phyloP scores from a whole-genome alignment of 768 basidiomycete species.

The Tulasnella sp. region DNA sequence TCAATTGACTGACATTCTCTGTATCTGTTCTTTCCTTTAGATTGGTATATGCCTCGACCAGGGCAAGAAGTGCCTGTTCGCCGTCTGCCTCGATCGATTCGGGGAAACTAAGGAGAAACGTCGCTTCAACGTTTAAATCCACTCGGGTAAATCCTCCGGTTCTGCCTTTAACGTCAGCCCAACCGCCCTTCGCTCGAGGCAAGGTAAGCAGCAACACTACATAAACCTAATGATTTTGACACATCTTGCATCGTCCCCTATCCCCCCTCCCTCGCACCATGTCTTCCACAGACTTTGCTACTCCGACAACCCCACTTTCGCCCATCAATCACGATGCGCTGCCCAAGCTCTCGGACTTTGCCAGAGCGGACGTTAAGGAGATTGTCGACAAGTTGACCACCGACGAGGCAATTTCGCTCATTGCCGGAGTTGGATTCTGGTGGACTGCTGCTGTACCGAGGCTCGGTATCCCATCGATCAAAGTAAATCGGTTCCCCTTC shows the following conservation, averaged over 20 bases:
- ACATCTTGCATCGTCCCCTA: background rate
- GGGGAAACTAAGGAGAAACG: background rate
- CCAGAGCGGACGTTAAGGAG: conserved; percentile 35
- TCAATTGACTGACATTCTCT: background rate
- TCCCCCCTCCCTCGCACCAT: background rate
- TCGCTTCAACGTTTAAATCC: background rate
- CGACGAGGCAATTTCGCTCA: conserved; percentile 63
- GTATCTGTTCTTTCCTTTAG: background rate
- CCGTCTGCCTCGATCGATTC: background rate
- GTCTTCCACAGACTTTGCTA: background rate
- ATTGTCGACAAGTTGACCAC: conserved; percentile 54
- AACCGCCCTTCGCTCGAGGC: background rate
- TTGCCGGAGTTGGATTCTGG: conserved; percentile 50
- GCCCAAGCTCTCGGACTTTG: conserved; percentile 7
- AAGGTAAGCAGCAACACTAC: background rate
- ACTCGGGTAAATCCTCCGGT: background rate
- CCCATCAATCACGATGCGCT: background rate
- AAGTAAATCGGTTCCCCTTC: background rate
- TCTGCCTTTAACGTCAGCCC: background rate
- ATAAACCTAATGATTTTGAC: background rate
- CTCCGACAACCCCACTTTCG: background rate
- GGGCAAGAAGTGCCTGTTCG: background rate
- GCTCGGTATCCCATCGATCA: conserved; percentile 54
- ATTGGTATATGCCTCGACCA: background rate
- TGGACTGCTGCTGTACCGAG: conserved; percentile 35